These are phyloP conservation scores for Leishmania turanica DNA, from an alignment of 208 protist species.

Conservation along the genomic window DNA sequence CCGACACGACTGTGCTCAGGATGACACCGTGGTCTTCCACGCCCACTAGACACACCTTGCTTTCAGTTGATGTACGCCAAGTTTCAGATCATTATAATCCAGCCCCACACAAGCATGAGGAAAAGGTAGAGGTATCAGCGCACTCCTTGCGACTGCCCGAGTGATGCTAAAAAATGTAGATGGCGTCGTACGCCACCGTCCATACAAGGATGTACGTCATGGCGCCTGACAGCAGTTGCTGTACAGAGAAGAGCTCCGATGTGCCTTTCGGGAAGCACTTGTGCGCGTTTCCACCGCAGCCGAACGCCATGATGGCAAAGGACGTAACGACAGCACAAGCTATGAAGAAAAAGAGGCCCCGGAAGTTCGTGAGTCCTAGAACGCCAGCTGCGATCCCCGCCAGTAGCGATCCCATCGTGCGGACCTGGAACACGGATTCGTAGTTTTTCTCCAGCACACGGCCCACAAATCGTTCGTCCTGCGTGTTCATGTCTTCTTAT, in stretches of 20 bases:
- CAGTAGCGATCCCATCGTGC: slow-evolving; percentile 76
- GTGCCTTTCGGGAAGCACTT: slow-evolving; percentile 79
- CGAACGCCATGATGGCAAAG: slow-evolving; percentile 51
- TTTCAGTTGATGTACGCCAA: neutral
- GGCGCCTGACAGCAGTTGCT: slow-evolving; percentile 54
- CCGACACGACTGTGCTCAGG: neutral
- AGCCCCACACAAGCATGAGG: neutral
- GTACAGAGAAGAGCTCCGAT: slow-evolving; percentile 69
- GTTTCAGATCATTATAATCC: slow-evolving; percentile 6
- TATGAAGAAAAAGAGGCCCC: slow-evolving; percentile 75
- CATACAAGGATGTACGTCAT: slow-evolving; percentile 89
- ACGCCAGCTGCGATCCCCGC: slow-evolving; percentile 76
- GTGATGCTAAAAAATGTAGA: slow-evolving; percentile 83
- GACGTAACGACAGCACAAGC: slow-evolving; percentile 58
- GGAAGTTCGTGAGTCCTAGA: slow-evolving; percentile 73
- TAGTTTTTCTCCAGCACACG: slow-evolving; percentile 61
- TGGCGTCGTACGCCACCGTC: slow-evolving; percentile 87
- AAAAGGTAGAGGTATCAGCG: neutral
- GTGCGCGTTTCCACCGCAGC: slow-evolving; percentile 56
- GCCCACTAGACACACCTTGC: neutral
- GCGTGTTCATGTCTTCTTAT: slow-evolving; percentile 37
- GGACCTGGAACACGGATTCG: slow-evolving; percentile 59
- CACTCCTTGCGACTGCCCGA: neutral
- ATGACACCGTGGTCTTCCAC: neutral
- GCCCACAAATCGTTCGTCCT: slow-evolving; percentile 61